Evolutionary conservation across 164 flowering plant species (phyloP), one percentile per base, ranked within the genome.

Genomic region (Cinnamomum micranthum): DNA sequence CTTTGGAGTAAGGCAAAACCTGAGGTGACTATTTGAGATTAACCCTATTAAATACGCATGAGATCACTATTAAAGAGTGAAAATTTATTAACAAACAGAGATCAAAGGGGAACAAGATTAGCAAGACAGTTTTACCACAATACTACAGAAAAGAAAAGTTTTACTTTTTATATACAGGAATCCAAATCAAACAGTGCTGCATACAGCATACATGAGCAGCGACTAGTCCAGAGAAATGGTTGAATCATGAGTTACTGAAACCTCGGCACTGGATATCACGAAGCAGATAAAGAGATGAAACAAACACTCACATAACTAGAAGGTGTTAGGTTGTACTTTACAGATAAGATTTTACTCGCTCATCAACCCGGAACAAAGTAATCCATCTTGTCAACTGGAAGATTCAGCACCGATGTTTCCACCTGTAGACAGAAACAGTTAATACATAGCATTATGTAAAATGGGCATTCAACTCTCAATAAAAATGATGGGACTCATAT

Each of bases 321-420:
- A 6, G 60, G 60, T 55, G 60, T 14, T 55, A 15, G 20, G 6
- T 15, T 55, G 60, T 20, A 55, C 20, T 14, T 55, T 55, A 55
- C 60, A 55, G 60, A 55, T 17, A 3, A 19, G 60, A 55, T 55
- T 55, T 3, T 55, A 15, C 71, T 81, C 20, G 25, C 47, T 63
- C 31, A 80, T 92, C 83, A 95, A 24, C 95, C 96, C 33, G 98
- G 89, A 20, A 93, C 92, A 73, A 77, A 95, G 74, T 87, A 91
- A 79, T 95, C 98, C 98, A 95, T 95, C 88, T 88, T 92, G 24
- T 93, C 96, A 82, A 95, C 95, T 0, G 99, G 92, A 59, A 93
- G 87, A 80, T 95, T 95, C 77, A 95, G 81, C 74, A 88, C 92
- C 3, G 96, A 92, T 50, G 92, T 88, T 73, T 92, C 99, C 77